These are phyloP conservation scores for Colletotrichum magnum DNA, from an alignment of 2,329 filamentous ascomycete genomes.

Conservation along the genomic window DNA sequence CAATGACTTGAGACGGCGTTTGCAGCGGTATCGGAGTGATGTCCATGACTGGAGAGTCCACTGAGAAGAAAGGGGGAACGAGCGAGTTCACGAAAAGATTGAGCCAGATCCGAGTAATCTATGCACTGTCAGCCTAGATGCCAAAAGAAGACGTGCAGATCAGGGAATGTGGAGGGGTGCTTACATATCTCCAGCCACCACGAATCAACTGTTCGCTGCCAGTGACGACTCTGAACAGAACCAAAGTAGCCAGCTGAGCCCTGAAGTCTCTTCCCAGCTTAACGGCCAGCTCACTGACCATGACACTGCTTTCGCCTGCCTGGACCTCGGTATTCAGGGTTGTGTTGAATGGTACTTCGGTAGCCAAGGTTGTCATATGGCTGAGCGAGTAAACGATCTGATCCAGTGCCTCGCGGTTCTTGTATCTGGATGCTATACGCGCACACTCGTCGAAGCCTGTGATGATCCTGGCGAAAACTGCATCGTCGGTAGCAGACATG, in stretches of 20 bases:
- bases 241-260: slow-evolving; percentile 92
- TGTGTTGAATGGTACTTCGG: slow-evolving; percentile 83
- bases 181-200: slow-evolving; percentile 83
- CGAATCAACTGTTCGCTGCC: slow-evolving; percentile 85
- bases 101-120: slow-evolving; percentile 92
- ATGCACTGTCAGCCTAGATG: slow-evolving; percentile 54
- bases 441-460: slow-evolving; percentile 97
- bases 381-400: slow-evolving; percentile 92
- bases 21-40: slow-evolving; percentile 90
- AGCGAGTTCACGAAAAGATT: slow-evolving; percentile 97
- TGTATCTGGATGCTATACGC: slow-evolving; percentile 88
- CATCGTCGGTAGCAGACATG: slow-evolving; percentile 97
- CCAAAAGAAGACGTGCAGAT: not conserved
- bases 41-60: slow-evolving; percentile 74
- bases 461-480: slow-evolving; percentile 93
- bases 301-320: slow-evolving; percentile 90
- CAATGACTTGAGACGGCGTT: slow-evolving; percentile 91
- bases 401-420: slow-evolving; percentile 87
- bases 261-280: slow-evolving; percentile 95
- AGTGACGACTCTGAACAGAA: slow-evolving; percentile 93
- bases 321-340: slow-evolving; percentile 95
- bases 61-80: slow-evolving; percentile 82
- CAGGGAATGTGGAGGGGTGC: slow-evolving; percentile 46
- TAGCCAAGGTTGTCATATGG: slow-evolving; percentile 89
- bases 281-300: slow-evolving; percentile 98